These are phyloP conservation scores for Fusarium nelsonii DNA, from an alignment of 2,329 filamentous ascomycete genomes.

Conservation along the genomic window DNA sequence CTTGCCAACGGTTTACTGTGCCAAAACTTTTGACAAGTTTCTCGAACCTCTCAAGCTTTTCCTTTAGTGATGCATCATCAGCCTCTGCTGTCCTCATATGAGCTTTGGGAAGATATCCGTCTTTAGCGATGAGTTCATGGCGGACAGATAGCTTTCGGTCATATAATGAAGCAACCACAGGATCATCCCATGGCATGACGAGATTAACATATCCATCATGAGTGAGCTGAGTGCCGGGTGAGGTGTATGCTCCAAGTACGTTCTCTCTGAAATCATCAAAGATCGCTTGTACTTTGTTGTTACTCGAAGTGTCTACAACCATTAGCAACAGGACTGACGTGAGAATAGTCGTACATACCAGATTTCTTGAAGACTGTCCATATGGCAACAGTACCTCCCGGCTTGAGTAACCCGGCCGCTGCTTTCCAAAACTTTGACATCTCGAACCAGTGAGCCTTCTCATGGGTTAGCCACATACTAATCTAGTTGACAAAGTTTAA, in stretches of 20 bases:
- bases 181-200: conserved; percentile 18
- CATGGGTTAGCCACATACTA: rapidly evolving
- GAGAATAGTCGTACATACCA: rapidly evolving
- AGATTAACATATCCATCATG: conserved; percentile 9
- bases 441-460: conserved; percentile 12
- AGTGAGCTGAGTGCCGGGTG: background rate
- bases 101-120: rapidly evolving
- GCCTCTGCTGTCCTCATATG: rapidly evolving
- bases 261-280: background rate
- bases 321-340: rapidly evolving
- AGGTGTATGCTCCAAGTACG: background rate
- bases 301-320: background rate
- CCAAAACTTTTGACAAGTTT: background rate
- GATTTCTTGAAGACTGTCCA: conserved; percentile 6
- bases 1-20: conserved; percentile 2
- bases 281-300: background rate
- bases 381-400: conserved; percentile 11
- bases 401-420: conserved; percentile 8
- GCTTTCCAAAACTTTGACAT: conserved; percentile 17
- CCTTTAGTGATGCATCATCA: rapidly evolving
- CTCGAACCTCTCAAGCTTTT: background rate
- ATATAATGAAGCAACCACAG: background rate
- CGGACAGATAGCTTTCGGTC: background rate
- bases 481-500: rapidly evolving
- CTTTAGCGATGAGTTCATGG: background rate